Evolutionary conservation across 345 rosid species (phyloP).

Genomic region (Lenwebbia sp.): DNA sequence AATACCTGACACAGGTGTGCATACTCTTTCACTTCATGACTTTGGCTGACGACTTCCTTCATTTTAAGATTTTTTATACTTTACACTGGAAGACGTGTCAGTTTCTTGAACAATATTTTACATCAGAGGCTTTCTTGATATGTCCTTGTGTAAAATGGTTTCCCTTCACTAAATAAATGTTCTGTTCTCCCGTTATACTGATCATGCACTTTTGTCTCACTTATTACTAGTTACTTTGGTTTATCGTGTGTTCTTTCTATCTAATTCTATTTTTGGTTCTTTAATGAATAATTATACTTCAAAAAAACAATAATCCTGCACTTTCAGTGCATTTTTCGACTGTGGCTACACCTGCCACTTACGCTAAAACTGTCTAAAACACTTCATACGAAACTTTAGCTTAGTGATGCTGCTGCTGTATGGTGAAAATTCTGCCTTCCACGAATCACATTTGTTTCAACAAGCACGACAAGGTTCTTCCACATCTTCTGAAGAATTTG

Average conservation of each 20-base stretch:
- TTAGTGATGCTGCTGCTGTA: not conserved
- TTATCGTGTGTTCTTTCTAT: not conserved
- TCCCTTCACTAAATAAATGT: not conserved
- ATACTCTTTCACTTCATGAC: not conserved
- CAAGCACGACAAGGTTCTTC: not conserved
- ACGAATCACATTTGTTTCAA: not conserved
- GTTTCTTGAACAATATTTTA: not conserved
- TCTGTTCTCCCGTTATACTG: not conserved
- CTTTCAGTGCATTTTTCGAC: not conserved
- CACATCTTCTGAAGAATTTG: not conserved
- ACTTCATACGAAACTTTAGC: not conserved
- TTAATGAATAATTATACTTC: not conserved
- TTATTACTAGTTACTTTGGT: not conserved
- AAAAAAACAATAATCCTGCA: not conserved
- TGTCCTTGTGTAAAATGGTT: not conserved
- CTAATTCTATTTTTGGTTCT: not conserved
- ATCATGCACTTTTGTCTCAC: not conserved
- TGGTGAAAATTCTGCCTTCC: not conserved
- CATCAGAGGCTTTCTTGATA: not conserved
- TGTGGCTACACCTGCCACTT: not conserved
- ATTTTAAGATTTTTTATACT: not conserved
- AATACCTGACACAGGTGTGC: constrained; percentile 93
- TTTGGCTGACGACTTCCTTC: constrained; percentile 1
- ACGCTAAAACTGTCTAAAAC: not conserved
- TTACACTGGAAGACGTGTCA: not conserved